Percentiles rank a stretch among this genome's conserved stretches.
Conservation (phyloP, 1,139 yeast genomes). For the Candida dubliniensis region DNA sequence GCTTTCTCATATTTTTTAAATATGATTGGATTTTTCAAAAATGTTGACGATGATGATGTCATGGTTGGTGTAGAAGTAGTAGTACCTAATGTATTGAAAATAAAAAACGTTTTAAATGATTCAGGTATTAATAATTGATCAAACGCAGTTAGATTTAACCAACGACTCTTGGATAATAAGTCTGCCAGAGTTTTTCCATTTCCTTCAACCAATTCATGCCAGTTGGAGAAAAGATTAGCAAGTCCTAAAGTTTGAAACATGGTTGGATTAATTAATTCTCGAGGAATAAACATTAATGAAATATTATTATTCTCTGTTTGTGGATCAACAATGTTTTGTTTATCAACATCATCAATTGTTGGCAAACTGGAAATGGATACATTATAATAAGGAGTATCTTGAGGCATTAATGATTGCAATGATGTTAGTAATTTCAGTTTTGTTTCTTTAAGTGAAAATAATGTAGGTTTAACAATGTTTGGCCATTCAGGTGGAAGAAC, state of each 20-base stretch:
- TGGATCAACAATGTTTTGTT: background rate
- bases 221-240: conserved; percentile 16
- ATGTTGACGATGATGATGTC: conserved; percentile 1
- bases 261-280: conserved; percentile 20
- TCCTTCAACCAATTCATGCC: background rate
- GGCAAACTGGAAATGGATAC: background rate
- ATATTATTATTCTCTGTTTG: conserved; percentile 2
- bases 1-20: conserved; percentile 10
- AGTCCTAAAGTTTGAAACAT: conserved; percentile 24
- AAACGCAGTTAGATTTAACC: conserved; percentile 15
- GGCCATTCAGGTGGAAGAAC: conserved; percentile 15
- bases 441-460: conserved; percentile 12
- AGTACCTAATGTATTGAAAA: conserved; percentile 28
- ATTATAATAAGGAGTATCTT: conserved; percentile 1
- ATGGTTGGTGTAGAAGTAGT: background rate
- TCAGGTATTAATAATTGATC: conserved; percentile 21
- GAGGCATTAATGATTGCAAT: conserved; percentile 11
- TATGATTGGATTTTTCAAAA: conserved; percentile 5
- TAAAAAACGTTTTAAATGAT: conserved; percentile 30
- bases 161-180: conserved; percentile 2
- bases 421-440: conserved; percentile 12
- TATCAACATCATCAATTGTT: background rate
- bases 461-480: conserved; percentile 11
- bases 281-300: conserved; percentile 24
- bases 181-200: background rate